Percentiles rank a stretch among this genome's conserved stretches.
Evolutionary conservation across 352 stramenopile genomes (phyloP).

Genomic region (Globisporangium alternatum): DNA sequence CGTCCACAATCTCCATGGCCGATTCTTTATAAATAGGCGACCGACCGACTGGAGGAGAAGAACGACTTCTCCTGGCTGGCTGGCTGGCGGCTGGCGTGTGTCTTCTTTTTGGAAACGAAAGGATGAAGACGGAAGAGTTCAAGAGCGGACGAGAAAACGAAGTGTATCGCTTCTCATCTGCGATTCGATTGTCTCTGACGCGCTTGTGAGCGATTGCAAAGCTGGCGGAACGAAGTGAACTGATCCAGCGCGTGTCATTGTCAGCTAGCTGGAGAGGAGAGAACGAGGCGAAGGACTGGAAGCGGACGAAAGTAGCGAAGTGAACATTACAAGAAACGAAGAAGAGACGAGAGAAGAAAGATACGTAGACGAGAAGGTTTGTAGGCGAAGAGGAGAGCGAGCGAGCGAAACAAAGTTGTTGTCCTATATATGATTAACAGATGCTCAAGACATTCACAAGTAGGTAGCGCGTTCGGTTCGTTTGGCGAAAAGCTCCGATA

Average conservation of each 20-base stretch:
- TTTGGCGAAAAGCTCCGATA: neutral
- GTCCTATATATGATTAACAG: slow-evolving; percentile 17
- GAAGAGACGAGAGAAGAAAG: slow-evolving; percentile 4
- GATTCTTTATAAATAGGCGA: slow-evolving; percentile 24
- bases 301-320: slow-evolving; percentile 6
- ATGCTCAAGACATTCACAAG: slow-evolving; percentile 13
- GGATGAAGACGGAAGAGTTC: neutral
- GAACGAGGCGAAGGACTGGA: neutral
- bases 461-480: slow-evolving; percentile 1
- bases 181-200: neutral
- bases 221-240: neutral
- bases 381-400: slow-evolving; percentile 10
- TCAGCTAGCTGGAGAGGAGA: neutral
- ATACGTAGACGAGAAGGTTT: slow-evolving; percentile 12
- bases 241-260: neutral
- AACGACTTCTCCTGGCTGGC: neutral
- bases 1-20: slow-evolving; percentile 67
- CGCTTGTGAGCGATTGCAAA: neutral
- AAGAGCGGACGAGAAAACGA: neutral
- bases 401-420: slow-evolving; percentile 10
- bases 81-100: neutral
- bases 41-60: neutral
- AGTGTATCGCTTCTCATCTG: neutral
- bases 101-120: no score
- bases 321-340: slow-evolving; percentile 15